Base-by-base conservation (phyloP, 495 filamentous ascomycete species). In the Hyaloscypha variabilis region DNA sequence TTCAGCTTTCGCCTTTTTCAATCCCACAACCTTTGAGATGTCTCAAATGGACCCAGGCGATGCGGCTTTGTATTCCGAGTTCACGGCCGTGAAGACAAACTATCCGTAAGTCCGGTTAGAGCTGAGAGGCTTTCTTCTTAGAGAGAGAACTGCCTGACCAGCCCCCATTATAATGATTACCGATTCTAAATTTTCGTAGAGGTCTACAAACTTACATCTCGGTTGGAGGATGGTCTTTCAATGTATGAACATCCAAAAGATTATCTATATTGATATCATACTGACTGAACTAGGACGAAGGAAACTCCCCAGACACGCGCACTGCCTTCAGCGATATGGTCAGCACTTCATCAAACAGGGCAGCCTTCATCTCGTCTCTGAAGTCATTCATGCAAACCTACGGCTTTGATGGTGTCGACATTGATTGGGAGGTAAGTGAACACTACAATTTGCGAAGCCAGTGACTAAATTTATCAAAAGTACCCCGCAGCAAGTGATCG, bases 401-500 rank as follows among this genome's bases (percentile, higher is more conserved):
- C 53, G 78, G 70, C 17, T 84, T 86, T 61, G 80, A 87, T 60
- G 85, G 85, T 2, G 77, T 85, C 2, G 85, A 87, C 64, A 62
- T 86, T 21, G 78, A 81, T 64, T 79, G 76, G 80, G 65, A 63
- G 39, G 39, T 42, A 42, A 11, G 39, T 42, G 8, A 24, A 54
- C 51, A 54, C 23, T 10, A 17, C 6, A 10, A 54, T 85, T 85
- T 64, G 83, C 84, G 0, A 79, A 65, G 0, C 83, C 82, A 8
- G 8, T 19, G 6, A 82, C 26, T 50, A 61, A 50, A n/a, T 36
- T 31, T 42, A 42, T 42, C 39, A 42, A 14, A 42, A 42, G 56
- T 86, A 86, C 63, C 85, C 84, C 0, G 80, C 66, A 0, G 83
- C 82, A 8, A 10, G 17, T 10, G 83, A 87, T 54, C 75, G 83